Conservation (phyloP, 768 basidiomycete genomes). For the Cytidiella melzeri region DNA sequence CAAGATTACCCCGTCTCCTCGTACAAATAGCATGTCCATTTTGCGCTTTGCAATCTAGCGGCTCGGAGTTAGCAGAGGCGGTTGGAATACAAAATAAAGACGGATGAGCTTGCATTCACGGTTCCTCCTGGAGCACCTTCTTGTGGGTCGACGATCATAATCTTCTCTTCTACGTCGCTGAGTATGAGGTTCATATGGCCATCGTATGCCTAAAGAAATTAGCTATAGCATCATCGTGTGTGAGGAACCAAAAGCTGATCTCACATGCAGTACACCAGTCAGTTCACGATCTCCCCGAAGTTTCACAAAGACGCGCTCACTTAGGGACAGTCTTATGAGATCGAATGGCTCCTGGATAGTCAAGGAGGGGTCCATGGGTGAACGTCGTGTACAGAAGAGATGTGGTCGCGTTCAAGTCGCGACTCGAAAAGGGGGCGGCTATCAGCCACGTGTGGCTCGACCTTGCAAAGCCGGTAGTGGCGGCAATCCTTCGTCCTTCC, state of each 20-base stretch:
- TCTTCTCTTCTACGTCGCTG: conserved; percentile 95
- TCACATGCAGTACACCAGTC: conserved; percentile 86
- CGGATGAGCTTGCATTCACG: conserved; percentile 58
- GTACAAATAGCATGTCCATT: conserved; percentile 96
- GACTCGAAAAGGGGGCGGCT: no score
- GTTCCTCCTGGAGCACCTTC: conserved; percentile 59
- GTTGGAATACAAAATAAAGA: neutral
- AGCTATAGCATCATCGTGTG: conserved; percentile 8
- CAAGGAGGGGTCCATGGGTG: conserved; percentile 60
- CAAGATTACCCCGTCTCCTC: conserved; percentile 95
- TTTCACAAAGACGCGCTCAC: conserved; percentile 98
- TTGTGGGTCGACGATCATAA: conserved; percentile 87
- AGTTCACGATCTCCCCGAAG: conserved; percentile 91
- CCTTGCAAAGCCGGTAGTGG: no score
- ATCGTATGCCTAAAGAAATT: conserved; percentile 78
- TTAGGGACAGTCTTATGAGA: conserved; percentile 90
- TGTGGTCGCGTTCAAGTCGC: conserved; percentile 5
- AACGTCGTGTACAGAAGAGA: neutral
- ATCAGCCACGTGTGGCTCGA: no score
- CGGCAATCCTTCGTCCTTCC: conserved; percentile 8
- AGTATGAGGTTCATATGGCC: conserved; percentile 99
- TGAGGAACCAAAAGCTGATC: conserved; percentile 22
- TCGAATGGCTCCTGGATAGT: conserved; percentile 96
- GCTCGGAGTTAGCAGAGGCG: neutral
- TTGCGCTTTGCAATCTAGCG: conserved; percentile 83